Conservation (phyloP, 257 asterid species). For the Solanum etuberosum region DNA sequence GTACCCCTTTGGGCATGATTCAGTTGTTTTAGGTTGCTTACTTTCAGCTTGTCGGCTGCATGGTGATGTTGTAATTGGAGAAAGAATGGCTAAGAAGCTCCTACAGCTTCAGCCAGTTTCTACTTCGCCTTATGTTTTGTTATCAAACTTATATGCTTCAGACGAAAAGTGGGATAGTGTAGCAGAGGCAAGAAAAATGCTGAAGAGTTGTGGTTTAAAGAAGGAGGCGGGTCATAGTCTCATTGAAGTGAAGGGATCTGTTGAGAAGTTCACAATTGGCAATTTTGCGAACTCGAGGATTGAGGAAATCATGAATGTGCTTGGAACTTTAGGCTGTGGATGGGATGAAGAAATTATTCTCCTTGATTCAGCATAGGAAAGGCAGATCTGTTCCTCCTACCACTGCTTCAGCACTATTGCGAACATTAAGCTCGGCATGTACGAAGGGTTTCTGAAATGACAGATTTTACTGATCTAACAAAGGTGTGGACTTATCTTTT, state of each 20-base stretch:
- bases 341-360: conserved; percentile 20
- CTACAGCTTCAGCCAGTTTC: conserved; percentile 32
- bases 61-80: conserved; percentile 38
- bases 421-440: background rate
- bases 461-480: background rate
- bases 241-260: conserved; percentile 33
- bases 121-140: conserved; percentile 51
- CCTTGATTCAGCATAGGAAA: background rate
- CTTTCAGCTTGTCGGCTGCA: conserved; percentile 65
- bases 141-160: conserved; percentile 55
- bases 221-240: conserved; percentile 53
- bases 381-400: background rate
- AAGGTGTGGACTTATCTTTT: background rate
- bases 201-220: conserved; percentile 42
- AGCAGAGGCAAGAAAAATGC: conserved; percentile 41
- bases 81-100: conserved; percentile 39
- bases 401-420: background rate
- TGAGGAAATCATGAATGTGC: conserved; percentile 25
- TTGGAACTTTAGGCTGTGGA: conserved; percentile 19
- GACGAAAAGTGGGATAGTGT: conserved; percentile 56
- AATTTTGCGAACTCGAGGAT: conserved; percentile 45
- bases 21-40: conserved; percentile 51
- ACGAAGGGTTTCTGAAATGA: background rate
- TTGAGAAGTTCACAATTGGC: conserved; percentile 35
- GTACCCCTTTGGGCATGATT: conserved; percentile 31